Base-by-base conservation (phyloP, 164 flowering plant genomes). In the Platanus orientalis region DNA sequence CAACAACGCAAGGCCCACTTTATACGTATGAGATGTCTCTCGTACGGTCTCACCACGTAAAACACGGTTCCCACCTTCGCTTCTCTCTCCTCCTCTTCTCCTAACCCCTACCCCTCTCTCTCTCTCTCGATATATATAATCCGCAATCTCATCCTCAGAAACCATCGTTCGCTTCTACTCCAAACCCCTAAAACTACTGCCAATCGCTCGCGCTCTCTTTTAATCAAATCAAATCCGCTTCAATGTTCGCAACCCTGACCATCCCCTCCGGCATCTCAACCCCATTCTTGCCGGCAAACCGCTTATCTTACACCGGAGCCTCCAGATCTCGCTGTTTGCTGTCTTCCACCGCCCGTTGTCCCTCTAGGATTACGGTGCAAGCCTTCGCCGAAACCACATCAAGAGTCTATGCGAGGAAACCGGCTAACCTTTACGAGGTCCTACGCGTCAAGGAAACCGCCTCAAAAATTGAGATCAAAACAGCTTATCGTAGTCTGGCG, bases 401-500 rank as follows among this genome's bases (percentile, higher is more conserved):
- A 20, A 21, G 51, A 21, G n/a, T 29, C 39, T 24, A 23, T 6
- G 7, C 19, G 40, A 39, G 7, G 21, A 53, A 50, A 54, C 39
- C 39, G 25, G 60, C 50, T 51, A 78, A 67, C 50, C 78, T 88
- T 23, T 88, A 86, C 83, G 80, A 85, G 60, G 61, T 86, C 2
- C 83, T 88, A 7, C 69, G 73, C 1, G 79, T 88, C 26, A 71
- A 75, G 29, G 65, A 50, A 36, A 79, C 65, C 50, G 95, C 95
- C 0, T 75, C 87, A 1, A 34, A 47, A 16, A 36, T 32, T 56
- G 89, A 88, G 78, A 88, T 88, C 71, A 86, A 84, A 67, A 40
- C 80, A n/a, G 95, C 95, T 3, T 88, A 88, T 69, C 69, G 91
- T 60, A 75, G 57, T 40, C 67, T 88, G 23, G 91, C 91, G 0